Conservation (phyloP, 768 basidiomycete species). For the Termitomyces sp. region DNA sequence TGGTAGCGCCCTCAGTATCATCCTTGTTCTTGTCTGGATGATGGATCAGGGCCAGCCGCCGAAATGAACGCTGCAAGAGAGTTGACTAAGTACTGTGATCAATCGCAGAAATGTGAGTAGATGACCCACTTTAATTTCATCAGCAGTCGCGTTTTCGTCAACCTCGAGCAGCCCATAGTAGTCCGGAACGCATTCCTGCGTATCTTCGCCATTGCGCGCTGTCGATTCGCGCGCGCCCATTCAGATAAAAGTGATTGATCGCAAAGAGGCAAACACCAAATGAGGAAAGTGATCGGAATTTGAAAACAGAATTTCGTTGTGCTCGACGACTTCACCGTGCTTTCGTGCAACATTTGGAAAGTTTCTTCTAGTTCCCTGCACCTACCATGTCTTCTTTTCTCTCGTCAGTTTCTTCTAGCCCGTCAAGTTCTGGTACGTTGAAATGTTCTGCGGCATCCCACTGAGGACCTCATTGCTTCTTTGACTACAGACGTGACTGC, state of each 20-base stretch:
- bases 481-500: constrained; percentile 33
- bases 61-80: constrained; percentile 62
- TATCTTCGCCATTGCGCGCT: constrained; percentile 21
- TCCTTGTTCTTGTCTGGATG: constrained; percentile 86
- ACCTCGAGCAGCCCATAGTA: constrained; percentile 83
- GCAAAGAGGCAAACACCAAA: background rate
- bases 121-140: constrained; percentile 76
- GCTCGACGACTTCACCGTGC: background rate
- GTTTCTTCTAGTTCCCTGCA: background rate
- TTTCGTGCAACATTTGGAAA: background rate
- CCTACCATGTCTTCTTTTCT: constrained; percentile 8
- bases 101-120: background rate
- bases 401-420: background rate
- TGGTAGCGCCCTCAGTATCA: constrained; percentile 80
- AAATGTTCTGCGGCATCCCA: background rate
- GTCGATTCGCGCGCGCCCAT: constrained; percentile 75
- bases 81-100: background rate
- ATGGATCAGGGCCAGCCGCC: constrained; percentile 77
- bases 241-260: background rate
- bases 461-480: background rate
- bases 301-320: constrained; percentile 9
- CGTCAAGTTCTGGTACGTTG: background rate
- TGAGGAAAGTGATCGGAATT: constrained; percentile 12
- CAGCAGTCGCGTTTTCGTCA: constrained; percentile 73
- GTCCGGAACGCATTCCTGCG: constrained; percentile 34